Conservation (phyloP, 805 yeast genomes). For the Metschnikowia noctiluminum region DNA sequence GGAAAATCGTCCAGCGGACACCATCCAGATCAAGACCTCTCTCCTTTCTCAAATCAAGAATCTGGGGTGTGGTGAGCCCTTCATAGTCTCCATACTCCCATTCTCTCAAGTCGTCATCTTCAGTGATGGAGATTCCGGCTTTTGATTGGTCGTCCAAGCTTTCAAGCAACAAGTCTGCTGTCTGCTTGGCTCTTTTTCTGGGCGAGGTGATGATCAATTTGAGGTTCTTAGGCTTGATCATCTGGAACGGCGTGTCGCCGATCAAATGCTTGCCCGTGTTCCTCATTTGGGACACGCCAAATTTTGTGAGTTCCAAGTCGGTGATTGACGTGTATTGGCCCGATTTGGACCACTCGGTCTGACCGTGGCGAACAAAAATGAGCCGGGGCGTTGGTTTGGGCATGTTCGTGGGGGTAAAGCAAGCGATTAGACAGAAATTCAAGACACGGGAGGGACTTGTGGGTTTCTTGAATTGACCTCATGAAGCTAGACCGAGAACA, state of each 20-base stretch:
- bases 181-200: constrained; percentile 71
- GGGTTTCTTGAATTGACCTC: too few species aligned
- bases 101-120: constrained; percentile 73
- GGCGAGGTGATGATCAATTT: constrained; percentile 77
- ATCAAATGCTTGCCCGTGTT: constrained; percentile 71
- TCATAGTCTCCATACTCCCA: constrained; percentile 98
- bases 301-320: constrained; percentile 72
- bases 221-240: constrained; percentile 62
- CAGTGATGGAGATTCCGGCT: constrained; percentile 39
- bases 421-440: background rate
- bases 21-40: constrained; percentile 52
- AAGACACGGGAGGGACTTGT: background rate
- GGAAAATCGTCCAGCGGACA: constrained; percentile 74
- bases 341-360: constrained; percentile 92
- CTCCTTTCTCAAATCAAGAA: constrained; percentile 52
- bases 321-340: constrained; percentile 91
- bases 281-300: constrained; percentile 73
- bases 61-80: constrained; percentile 70
- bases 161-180: constrained; percentile 62
- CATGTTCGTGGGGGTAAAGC: background rate
- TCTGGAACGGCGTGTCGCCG: constrained; percentile 46
- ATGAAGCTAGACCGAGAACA: too few species aligned
- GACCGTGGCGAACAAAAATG: constrained; percentile 77
- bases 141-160: constrained; percentile 42
- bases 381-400: constrained; percentile 54